These are phyloP conservation scores for Geosmithia putterillii DNA, from an alignment of 2,329 filamentous ascomycete genomes.

Conservation along the genomic window DNA sequence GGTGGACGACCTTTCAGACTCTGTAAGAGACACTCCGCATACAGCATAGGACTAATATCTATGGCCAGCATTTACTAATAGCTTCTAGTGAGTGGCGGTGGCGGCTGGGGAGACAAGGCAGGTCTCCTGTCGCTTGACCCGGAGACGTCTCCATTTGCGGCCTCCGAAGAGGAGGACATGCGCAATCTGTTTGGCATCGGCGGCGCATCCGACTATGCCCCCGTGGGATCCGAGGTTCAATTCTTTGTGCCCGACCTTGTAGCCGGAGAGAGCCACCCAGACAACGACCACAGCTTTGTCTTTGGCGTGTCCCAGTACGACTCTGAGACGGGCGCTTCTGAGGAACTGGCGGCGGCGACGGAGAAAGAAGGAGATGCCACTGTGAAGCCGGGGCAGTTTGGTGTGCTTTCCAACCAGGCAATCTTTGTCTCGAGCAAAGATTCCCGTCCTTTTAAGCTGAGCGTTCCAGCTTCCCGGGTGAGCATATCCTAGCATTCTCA, in stretches of 20 bases:
- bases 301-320: constrained; percentile 18
- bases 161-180: constrained; percentile 36
- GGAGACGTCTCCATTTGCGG: constrained; percentile 36
- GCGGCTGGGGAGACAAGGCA: constrained; percentile 73
- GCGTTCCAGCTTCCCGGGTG: constrained; percentile 19
- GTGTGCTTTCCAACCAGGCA: constrained; percentile 48
- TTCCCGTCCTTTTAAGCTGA: constrained; percentile 17
- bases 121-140: constrained; percentile 71
- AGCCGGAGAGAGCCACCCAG: background rate
- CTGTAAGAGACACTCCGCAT: constrained; percentile 17
- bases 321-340: background rate
- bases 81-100: constrained; percentile 57
- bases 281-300: constrained; percentile 9
- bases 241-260: constrained; percentile 36
- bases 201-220: constrained; percentile 35
- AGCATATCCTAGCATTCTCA: constrained; percentile 7
- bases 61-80: constrained; percentile 4
- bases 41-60: constrained; percentile 14
- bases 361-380: background rate
- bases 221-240: constrained; percentile 52
- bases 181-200: constrained; percentile 36
- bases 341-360: background rate
- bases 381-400: constrained; percentile 32
- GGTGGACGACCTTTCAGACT: constrained; percentile 34
- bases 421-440: constrained; percentile 33